Conservation (phyloP, 2,329 filamentous ascomycete species). For the Periconia digitata region DNA sequence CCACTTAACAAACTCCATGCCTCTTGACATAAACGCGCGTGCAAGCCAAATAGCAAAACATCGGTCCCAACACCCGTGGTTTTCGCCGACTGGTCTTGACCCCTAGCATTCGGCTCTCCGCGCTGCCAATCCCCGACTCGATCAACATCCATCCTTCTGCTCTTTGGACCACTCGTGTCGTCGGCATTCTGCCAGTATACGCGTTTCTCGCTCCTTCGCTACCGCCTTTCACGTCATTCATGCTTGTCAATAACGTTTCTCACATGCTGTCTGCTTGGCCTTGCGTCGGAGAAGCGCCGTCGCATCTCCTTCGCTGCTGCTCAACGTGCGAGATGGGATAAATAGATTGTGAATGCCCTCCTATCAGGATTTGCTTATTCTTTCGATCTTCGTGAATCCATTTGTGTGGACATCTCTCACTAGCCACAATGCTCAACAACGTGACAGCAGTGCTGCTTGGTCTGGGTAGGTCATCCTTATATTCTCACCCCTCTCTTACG, state of each 20-base stretch:
- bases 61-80: no score
- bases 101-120: constrained; percentile 38
- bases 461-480: constrained; percentile 5
- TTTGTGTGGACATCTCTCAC: no score
- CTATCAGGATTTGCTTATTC: not conserved
- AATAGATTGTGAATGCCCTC: constrained; percentile 2
- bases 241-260: constrained; percentile 7
- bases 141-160: not conserved
- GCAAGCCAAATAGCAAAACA: no score
- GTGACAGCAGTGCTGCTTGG: constrained; percentile 7
- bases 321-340: not conserved
- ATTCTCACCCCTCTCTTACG: not conserved
- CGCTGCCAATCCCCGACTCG: constrained; percentile 4
- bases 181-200: not conserved
- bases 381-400: not conserved
- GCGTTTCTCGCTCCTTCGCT: not conserved
- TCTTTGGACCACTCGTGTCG: constrained; percentile 5
- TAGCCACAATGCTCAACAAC: not conserved
- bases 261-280: constrained; percentile 5
- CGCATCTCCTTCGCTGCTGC: not conserved
- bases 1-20: no score
- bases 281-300: constrained; percentile 1
- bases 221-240: constrained; percentile 14
- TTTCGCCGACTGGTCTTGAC: no score
- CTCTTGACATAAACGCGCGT: no score